Evolutionary conservation across 2,329 filamentous ascomycete species (phyloP).

Genomic region (Paradendryphiella salina): DNA sequence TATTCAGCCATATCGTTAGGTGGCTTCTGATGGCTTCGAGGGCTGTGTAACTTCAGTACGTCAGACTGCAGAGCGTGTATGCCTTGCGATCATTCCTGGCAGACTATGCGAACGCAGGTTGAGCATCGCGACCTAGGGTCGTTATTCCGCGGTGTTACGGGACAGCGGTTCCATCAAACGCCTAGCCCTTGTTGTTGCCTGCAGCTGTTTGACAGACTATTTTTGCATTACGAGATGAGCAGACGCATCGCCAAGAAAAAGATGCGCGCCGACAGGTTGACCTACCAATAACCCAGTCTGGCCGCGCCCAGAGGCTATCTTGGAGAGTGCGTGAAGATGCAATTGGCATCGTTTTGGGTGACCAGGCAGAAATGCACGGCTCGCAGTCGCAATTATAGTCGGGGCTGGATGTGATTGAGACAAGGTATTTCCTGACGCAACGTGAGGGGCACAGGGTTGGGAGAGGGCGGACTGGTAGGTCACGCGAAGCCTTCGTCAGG

Average conservation of each 20-base stretch:
- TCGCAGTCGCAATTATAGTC: constrained; percentile 23
- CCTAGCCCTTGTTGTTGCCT: constrained; percentile 15
- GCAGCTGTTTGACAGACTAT: constrained; percentile 31
- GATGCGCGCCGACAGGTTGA: constrained; percentile 17
- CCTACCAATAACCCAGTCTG: constrained; percentile 10
- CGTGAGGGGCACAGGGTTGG: constrained; percentile 11
- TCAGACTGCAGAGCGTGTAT: constrained; percentile 24
- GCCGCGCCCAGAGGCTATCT: constrained; percentile 15
- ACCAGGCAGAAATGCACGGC: neutral
- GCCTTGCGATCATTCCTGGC: constrained; percentile 27
- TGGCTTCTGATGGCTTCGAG: constrained; percentile 17
- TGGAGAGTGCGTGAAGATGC: constrained; percentile 18
- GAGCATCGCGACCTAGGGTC: neutral
- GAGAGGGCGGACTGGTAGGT: constrained; percentile 6
- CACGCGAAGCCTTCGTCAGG: constrained; percentile 2
- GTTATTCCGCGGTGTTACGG: constrained; percentile 15
- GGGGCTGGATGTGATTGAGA: constrained; percentile 24
- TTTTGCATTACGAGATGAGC: constrained; percentile 29
- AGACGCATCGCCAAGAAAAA: constrained; percentile 36
- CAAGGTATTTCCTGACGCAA: constrained; percentile 14
- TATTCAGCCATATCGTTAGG: constrained; percentile 24
- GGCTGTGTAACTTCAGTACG: constrained; percentile 31
- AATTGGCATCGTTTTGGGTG: constrained; percentile 21
- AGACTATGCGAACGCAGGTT: constrained; percentile 26
- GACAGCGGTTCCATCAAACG: constrained; percentile 25